Conservation (phyloP, 495 filamentous ascomycete species). For the Saxophila tyrrhenica region DNA sequence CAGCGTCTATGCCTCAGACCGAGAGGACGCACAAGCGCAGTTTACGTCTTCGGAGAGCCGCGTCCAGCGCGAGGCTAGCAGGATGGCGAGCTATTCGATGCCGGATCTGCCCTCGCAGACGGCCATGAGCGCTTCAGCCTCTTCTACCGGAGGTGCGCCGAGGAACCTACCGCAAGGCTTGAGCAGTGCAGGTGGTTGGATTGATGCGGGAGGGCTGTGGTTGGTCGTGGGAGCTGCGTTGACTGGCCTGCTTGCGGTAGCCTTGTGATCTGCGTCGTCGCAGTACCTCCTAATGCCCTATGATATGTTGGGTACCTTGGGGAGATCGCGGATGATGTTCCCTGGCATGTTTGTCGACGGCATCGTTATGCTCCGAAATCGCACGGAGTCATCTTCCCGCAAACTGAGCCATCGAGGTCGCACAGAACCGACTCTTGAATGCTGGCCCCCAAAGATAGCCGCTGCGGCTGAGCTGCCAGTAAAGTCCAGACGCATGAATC, state of each 20-base stretch:
- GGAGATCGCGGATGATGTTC: too few relatives aligned
- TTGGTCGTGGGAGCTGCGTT: not conserved
- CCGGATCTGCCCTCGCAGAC: not conserved
- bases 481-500: not conserved
- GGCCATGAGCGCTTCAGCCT: not conserved
- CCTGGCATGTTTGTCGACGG: not conserved
- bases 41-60: not conserved
- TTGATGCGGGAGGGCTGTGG: not conserved
- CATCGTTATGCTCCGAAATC: not conserved
- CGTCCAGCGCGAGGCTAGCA: not conserved
- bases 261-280: not conserved
- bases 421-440: too few relatives aligned
- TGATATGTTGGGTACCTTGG: not conserved
- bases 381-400: too few relatives aligned
- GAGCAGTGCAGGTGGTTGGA: not conserved
- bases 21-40: not conserved
- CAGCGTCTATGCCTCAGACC: not conserved
- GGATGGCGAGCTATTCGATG: not conserved
- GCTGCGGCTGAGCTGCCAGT: not conserved
- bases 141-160: not conserved
- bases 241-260: not conserved
- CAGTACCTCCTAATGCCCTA: too few relatives aligned
- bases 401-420: too few relatives aligned
- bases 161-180: not conserved
- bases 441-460: not conserved